A percentile compares a stretch with the other conserved stretches of the same genome.
Evolutionary conservation across 345 rosid species (phyloP).

Genomic region (Salix brachista): DNA sequence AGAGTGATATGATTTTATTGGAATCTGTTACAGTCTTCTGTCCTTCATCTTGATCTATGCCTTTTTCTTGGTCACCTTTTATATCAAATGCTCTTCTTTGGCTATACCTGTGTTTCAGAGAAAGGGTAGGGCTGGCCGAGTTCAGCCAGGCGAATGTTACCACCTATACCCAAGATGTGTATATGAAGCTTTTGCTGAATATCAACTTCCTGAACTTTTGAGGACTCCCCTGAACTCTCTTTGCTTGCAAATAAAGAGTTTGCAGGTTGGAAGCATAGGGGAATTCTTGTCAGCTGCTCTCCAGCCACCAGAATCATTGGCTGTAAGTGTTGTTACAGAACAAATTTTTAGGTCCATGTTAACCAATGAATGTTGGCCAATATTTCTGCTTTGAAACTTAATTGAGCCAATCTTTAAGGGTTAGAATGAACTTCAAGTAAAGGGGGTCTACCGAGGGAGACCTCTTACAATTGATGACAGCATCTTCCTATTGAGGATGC

Average conservation of each 20-base stretch:
- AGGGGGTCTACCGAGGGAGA: neutral
- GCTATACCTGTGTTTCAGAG: slow-evolving; percentile 47
- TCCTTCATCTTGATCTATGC: slow-evolving; percentile 3
- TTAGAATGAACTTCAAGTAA: neutral
- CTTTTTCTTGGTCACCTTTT: neutral
- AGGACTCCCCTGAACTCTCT: slow-evolving; percentile 98
- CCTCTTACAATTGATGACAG: neutral
- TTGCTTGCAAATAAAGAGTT: slow-evolving; percentile 96
- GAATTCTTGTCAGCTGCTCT: slow-evolving; percentile 93
- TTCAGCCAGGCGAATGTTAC: slow-evolving; percentile 91
- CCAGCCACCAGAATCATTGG: slow-evolving; percentile 84
- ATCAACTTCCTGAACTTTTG: slow-evolving; percentile 97
- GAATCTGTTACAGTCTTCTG: slow-evolving; percentile 1
- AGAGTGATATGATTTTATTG: neutral
- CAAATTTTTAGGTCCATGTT: neutral
- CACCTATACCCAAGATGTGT: slow-evolving; percentile 88
- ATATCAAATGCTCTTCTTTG: neutral
- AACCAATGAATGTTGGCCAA: neutral
- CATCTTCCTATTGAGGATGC: neutral
- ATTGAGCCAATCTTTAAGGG: neutral
- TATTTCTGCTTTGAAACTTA: neutral
- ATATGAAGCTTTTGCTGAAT: slow-evolving; percentile 91
- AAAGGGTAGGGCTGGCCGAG: slow-evolving; percentile 97
- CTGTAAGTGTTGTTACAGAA: slow-evolving; percentile 52
- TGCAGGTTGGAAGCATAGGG: slow-evolving; percentile 82